Evolutionary conservation across 805 yeast genomes (phyloP), one percentile per base, ranked within the genome.

Genomic region (Candida sphagnicola): DNA sequence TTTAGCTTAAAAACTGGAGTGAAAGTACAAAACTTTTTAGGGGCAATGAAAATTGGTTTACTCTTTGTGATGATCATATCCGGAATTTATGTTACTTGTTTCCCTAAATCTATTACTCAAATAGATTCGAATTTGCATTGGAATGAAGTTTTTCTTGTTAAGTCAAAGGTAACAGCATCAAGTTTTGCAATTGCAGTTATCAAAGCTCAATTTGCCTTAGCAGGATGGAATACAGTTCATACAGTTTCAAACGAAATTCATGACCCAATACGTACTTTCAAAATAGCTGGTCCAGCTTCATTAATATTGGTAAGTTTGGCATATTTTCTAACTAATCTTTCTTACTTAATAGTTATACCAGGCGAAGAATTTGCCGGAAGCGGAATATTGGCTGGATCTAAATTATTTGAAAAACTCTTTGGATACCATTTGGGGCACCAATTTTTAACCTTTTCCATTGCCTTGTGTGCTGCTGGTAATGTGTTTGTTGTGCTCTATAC

Each of bases 141-240:
- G 54, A 51, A 49, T 5, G 44, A 50, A 2, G 61, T 72, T 37
- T 61, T 59, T 36, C 43, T 47, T 1, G 54, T 62, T 21, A 61
- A 63, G 39, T 60, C 60, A 0, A 26, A 50, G 1, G 62, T 73
- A 1, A 57, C 73, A 1, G 30, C 67, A 2, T 61, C 82, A 0
- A 66, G 75, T 1, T 58, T 79, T 41, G 72, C 82, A 0, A 59
- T 75, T 34, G 82, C 82, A 0, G 67, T 78, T 18, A 67, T 79
- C 16, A 76, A 75, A 47, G 78, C 82, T 2, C 66, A 75, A 41
- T 80, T 77, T 60, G 74, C 82, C 4, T 77, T 71, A 44, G 67
- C 75, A 4, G 87, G 87, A 3, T 80, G 85, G 85, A 76, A 72
- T 45, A 59, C 74, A 5, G 79, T 79, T 6, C 84, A 79, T 49